These are phyloP conservation scores for Fusarium multiceps DNA, from an alignment of 2,329 filamentous ascomycete genomes.

Conservation along the genomic window DNA sequence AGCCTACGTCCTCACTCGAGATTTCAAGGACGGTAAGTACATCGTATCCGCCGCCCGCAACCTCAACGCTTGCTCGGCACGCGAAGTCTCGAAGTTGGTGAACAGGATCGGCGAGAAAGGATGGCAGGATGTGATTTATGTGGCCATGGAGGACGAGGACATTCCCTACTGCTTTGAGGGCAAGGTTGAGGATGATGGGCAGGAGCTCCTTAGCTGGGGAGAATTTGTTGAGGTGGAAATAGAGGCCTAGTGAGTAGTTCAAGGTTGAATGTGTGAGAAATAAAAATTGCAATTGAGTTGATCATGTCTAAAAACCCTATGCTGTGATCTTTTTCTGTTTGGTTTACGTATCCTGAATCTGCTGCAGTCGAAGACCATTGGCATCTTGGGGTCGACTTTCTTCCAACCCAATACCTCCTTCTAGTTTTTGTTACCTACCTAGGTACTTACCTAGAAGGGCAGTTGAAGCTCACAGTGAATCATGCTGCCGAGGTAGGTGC, in stretches of 20 bases:
- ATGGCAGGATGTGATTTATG: constrained; percentile 46
- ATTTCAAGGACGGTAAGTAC: not conserved
- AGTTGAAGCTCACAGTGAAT: too few species aligned
- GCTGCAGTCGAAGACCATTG: too few species aligned
- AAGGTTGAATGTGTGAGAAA: not conserved
- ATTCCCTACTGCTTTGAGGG: constrained; percentile 25
- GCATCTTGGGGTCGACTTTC: too few species aligned
- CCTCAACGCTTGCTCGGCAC: constrained; percentile 23
- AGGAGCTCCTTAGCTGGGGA: not conserved
- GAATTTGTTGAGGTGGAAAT: not conserved
- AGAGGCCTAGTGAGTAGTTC: not conserved
- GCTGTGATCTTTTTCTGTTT: not conserved
- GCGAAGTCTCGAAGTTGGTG: constrained; percentile 30
- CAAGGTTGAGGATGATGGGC: not conserved
- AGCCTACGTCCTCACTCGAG: constrained; percentile 18
- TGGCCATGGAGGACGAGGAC: constrained; percentile 23
- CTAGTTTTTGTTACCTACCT: too few species aligned
- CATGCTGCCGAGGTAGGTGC: too few species aligned
- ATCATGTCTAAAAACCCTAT: not conserved
- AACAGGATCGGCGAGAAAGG: constrained; percentile 21
- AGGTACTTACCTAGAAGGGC: too few species aligned
- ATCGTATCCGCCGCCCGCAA: not conserved
- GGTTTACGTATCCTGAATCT: too few species aligned
- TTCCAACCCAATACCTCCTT: too few species aligned
- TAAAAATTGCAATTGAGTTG: not conserved